Percentiles rank a stretch among this genome's conserved stretches.
Evolutionary conservation across 78 protist species (phyloP).

Genomic region (Dictyostelium intermedium): DNA sequence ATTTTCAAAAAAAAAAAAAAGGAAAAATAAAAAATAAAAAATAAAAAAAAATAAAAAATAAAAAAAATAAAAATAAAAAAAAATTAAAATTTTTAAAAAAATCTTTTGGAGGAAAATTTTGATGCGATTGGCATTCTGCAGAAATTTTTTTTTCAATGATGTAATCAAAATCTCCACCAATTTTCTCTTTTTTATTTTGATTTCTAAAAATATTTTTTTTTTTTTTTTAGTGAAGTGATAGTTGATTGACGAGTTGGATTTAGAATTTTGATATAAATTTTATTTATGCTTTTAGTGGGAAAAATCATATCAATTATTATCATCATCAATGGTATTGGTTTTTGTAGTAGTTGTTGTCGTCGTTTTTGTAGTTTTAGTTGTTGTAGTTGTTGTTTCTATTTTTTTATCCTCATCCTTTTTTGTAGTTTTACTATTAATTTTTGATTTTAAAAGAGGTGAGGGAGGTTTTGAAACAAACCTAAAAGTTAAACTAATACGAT

Average conservation of each 20-base stretch:
- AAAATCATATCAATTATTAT: too few relatives aligned
- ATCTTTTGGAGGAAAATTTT: not conserved
- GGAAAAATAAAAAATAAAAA: not conserved
- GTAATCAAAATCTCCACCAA: not conserved
- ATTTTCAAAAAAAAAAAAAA: not conserved
- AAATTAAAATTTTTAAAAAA: not conserved
- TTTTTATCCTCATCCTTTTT: not conserved
- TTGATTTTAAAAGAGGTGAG: too few relatives aligned
- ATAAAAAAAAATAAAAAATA: not conserved
- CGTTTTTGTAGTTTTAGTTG: not conserved
- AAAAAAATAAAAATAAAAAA: too few relatives aligned
- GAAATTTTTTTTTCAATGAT: not conserved
- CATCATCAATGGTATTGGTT: not conserved
- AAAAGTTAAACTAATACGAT: constrained; percentile 22
- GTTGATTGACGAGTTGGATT: not conserved
- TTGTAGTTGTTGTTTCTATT: too few relatives aligned
- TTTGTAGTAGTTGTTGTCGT: not conserved
- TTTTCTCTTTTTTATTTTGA: not conserved
- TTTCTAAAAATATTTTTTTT: not conserved
- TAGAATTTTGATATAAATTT: not conserved
- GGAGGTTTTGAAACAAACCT: not conserved
- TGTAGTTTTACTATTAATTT: too few relatives aligned
- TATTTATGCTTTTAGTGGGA: not conserved
- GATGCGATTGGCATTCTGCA: not conserved
- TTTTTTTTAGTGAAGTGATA: not conserved